Conservation (phyloP, 2,329 filamentous ascomycete genomes). For the Fusarium buxicola region DNA sequence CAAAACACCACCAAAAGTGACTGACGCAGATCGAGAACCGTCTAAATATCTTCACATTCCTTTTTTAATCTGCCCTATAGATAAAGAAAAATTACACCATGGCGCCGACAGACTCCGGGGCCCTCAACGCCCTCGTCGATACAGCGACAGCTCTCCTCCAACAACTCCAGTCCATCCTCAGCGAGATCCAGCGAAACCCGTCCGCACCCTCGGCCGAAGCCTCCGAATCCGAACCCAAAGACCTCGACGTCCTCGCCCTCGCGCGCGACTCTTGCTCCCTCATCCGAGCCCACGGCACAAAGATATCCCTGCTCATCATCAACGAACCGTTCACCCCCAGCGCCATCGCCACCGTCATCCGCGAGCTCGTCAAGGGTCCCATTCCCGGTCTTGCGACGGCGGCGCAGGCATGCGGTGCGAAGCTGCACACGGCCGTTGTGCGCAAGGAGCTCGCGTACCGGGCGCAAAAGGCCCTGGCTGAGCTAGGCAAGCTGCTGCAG, state of each 20-base stretch:
- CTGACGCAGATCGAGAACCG: conserved; percentile 7
- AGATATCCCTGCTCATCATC: conserved; percentile 86
- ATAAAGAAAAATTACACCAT: conserved; percentile 18
- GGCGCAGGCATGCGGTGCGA: conserved; percentile 71
- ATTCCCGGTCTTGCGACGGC: conserved; percentile 80
- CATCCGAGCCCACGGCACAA: conserved; percentile 85
- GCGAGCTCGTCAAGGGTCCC: conserved; percentile 77
- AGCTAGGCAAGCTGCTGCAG: conserved; percentile 70
- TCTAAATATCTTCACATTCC: not conserved
- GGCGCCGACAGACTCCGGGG: conserved; percentile 41
- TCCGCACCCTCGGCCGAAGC: conserved; percentile 26
- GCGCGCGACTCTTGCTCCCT: conserved; percentile 78
- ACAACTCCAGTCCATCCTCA: conserved; percentile 57
- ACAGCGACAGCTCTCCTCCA: conserved; percentile 54
- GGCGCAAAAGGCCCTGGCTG: conserved; percentile 69
- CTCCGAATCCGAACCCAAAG: conserved; percentile 24
- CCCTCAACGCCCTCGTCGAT: conserved; percentile 54
- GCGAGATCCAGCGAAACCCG: conserved; percentile 52
- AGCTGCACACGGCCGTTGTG: conserved; percentile 72
- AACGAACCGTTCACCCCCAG: conserved; percentile 88
- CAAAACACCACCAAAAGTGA: conserved; percentile 35
- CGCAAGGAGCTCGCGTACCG: conserved; percentile 72
- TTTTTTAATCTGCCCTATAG: too few relatives aligned
- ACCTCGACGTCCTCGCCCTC: conserved; percentile 72
- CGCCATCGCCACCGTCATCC: conserved; percentile 76